Evolutionary conservation across 371 early-diverging fungal genomes (phyloP), one percentile per base, ranked within the genome.

Genomic region (Lichtheimia corymbifera): DNA sequence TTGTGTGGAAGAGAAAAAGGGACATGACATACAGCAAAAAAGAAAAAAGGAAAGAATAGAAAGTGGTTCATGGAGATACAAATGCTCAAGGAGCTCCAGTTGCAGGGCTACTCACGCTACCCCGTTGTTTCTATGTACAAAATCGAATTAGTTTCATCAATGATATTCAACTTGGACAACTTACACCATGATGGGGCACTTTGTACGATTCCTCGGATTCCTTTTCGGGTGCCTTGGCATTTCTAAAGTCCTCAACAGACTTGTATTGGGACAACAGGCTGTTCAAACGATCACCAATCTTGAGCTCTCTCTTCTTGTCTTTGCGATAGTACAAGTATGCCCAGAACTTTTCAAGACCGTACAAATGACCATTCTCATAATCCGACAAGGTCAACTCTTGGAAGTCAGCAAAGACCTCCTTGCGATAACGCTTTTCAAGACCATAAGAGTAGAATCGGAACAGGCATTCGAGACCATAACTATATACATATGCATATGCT

Each of bases 361-460:
- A 97, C 65, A 93, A 71, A 59, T 89, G 76, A 42, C 89, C 90
- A 57, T 83, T 80, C 50, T 85, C 86, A 54, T 84, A 85, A 62
- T 97, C 97, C 51, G 77, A 70, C 50, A 89, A 74, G 1, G 94
- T 91, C 65, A 94, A 63, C 18, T 84, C 86, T 76, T 94, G 91
- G 79, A 97, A 97, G 62, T 97, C 97, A 53, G 86, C 73, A 73
- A 95, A 94, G 22, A 95, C 67, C 11, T 94, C 93, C 61, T 75
- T 76, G 44, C 94, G 90, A 83, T 89, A 96, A 70, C 89, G 88
- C 73, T 88, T 86, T 73, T 96, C 97, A 51, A 97, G 83, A 15
- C 97, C 97, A 73, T 97, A 96, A 2, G 95, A 95, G 76, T 89
- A 97, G 88, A 95, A 96, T 40, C 97, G 90, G 92, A 95, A 97